A percentile compares a stretch with the other conserved stretches of the same genome.
These are phyloP conservation scores for Penicillium decumbens DNA, from an alignment of 2,329 filamentous ascomycete species.

Conservation along the genomic window DNA sequence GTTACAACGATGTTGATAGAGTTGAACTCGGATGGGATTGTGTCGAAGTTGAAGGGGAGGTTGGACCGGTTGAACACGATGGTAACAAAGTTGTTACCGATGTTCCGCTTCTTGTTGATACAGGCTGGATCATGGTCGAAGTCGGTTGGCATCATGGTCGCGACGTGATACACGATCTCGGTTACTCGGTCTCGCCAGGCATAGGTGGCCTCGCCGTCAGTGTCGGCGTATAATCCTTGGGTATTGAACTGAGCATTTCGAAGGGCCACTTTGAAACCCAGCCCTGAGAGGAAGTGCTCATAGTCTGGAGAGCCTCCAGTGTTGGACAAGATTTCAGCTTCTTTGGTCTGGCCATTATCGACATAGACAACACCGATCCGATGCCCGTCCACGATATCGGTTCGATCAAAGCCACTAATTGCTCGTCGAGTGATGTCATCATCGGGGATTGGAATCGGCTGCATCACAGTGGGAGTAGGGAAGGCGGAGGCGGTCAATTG, in stretches of 20 bases:
- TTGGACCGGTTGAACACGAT: constrained; percentile 98
- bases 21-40: constrained; percentile 91
- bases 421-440: constrained; percentile 67
- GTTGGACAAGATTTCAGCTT: constrained; percentile 82
- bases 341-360: constrained; percentile 75
- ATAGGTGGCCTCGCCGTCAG: constrained; percentile 81
- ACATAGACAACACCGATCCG: constrained; percentile 95
- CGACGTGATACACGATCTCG: constrained; percentile 92
- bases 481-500: constrained; percentile 43
- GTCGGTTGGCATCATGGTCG: constrained; percentile 95
- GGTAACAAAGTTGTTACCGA: constrained; percentile 96
- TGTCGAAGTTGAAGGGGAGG: constrained; percentile 80
- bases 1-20: constrained; percentile 96
- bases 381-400: constrained; percentile 86
- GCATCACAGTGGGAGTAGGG: constrained; percentile 48
- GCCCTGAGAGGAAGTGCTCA: constrained; percentile 71
- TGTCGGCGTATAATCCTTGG: constrained; percentile 79
- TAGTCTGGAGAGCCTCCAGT: constrained; percentile 83
- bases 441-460: constrained; percentile 72
- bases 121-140: constrained; percentile 69
- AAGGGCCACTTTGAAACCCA: constrained; percentile 76
- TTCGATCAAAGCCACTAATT: constrained; percentile 77
- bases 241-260: constrained; percentile 86
- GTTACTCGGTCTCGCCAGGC: constrained; percentile 94
- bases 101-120: constrained; percentile 84